Conservation (phyloP, 1,284 basidiomycete species). For the Violaceomyces palustris region DNA sequence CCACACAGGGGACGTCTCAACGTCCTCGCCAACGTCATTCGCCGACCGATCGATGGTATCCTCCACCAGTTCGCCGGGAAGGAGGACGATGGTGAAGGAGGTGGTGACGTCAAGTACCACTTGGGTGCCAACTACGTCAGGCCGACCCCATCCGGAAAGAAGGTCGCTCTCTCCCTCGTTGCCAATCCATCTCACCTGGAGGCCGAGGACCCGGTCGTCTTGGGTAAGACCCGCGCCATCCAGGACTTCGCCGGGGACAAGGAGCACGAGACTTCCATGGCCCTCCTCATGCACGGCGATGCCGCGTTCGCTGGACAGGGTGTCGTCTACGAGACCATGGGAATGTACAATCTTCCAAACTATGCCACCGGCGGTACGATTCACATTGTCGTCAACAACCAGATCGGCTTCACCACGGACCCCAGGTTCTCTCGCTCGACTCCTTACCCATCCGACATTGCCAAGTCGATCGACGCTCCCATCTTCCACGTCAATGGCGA, state of each 20-base stretch:
- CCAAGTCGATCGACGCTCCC: conserved; percentile 95
- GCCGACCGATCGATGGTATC: conserved; percentile 97
- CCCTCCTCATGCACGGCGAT: conserved; percentile 92
- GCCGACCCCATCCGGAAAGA: conserved; percentile 95
- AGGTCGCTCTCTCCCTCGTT: conserved; percentile 92
- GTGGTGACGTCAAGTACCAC: conserved; percentile 98
- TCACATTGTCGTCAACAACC: conserved; percentile 98
- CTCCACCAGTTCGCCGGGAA: conserved; percentile 85
- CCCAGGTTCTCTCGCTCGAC: conserved; percentile 96
- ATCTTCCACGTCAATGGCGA: conserved; percentile 99
- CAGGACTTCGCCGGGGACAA: conserved; percentile 92
- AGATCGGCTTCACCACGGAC: conserved; percentile 99
- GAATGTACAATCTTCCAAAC: conserved; percentile 88
- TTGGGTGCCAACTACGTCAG: conserved; percentile 97
- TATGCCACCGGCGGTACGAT: conserved; percentile 98
- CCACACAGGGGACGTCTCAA: conserved; percentile 98
- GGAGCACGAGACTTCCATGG: conserved; percentile 61
- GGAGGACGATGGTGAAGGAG: conserved; percentile 56
- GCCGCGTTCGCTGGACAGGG: conserved; percentile 98
- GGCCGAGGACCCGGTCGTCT: conserved; percentile 92
- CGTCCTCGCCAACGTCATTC: conserved; percentile 94
- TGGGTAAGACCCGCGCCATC: conserved; percentile 93
- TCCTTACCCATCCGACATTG: conserved; percentile 97
- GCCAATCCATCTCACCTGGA: conserved; percentile 98
- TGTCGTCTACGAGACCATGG: conserved; percentile 98